Evolutionary conservation across 2,329 filamentous ascomycete genomes (phyloP), one percentile per base, ranked within the genome.

Genomic region (Pseudogymnoascus sp.): DNA sequence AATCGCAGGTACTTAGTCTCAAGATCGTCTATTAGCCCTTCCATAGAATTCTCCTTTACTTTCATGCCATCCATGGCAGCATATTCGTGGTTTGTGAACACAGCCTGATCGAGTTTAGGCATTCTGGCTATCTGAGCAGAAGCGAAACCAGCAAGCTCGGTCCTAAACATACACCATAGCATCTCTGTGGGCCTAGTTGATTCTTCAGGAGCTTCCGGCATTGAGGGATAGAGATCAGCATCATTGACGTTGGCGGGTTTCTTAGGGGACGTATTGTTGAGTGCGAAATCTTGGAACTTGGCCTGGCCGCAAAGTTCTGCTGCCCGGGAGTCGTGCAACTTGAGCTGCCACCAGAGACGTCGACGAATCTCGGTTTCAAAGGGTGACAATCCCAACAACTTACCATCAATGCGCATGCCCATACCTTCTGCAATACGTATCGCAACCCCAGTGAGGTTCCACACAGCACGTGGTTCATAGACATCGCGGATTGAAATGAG

Each of bases 281-380:
- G 63, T 6, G 63, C 59, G n/a, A 70, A 62, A 63, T 61, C 50
- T 66, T 65, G 63, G 63, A 67, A 66, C 61, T 69, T 66, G 40
- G 67, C 31, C 60, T 65, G 37, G 60, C 68, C 65, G 65, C 68
- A 67, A 67, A 73, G 37, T 64, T 72, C 50, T 63, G 73, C 47
- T 64, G 70, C 60, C 62, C 72, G 65, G 69, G 72, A 61, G 67
- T 75, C 60, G 21, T 50, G 31, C 28, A 63, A 33, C 23, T 44
- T 37, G 25, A 88, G 80, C 69, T 84, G 80, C 84, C 84, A 87
- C 86, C 86, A 89, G 18, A 88, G 77, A 5, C 86, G 78, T 47
- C 86, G 77, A n/a, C 85, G 80, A 78, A 89, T 88, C 70, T 89
- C 85, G 2, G 82, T 82, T 68, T 89, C 85, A 67, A 87, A 87